These are phyloP conservation scores for Pneumocystis carinii DNA, from an alignment of 1,139 yeast genomes.

Conservation along the genomic window DNA sequence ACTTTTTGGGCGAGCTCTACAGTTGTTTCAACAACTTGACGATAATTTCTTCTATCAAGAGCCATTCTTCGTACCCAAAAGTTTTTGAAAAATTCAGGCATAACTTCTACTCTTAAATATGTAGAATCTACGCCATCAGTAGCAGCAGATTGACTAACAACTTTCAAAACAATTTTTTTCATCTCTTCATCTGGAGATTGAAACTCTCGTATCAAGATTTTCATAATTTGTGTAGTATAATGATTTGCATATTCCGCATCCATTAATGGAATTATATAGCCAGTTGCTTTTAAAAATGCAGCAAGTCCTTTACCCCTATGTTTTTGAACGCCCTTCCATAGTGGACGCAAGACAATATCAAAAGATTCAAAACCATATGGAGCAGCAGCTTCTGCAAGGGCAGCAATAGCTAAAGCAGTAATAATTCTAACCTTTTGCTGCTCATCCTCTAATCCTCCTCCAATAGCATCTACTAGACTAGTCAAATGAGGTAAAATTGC, in stretches of 20 bases:
- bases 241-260: slow-evolving; percentile 65
- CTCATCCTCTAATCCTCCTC: slow-evolving; percentile 54
- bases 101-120: slow-evolving; percentile 35
- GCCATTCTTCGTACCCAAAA: slow-evolving; percentile 53
- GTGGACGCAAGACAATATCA: slow-evolving; percentile 52
- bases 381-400: slow-evolving; percentile 68
- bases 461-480: slow-evolving; percentile 47
- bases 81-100: slow-evolving; percentile 48
- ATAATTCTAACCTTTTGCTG: slow-evolving; percentile 50
- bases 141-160: slow-evolving; percentile 42
- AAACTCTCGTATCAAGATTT: slow-evolving; percentile 56
- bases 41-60: slow-evolving; percentile 38
- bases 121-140: slow-evolving; percentile 38
- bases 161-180: slow-evolving; percentile 55
- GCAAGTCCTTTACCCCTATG: slow-evolving; percentile 72
- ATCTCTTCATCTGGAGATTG: slow-evolving; percentile 78
- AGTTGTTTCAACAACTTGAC: slow-evolving; percentile 61
- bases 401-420: slow-evolving; percentile 57
- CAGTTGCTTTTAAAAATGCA: slow-evolving; percentile 63
- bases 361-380: slow-evolving; percentile 91
- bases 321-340: slow-evolving; percentile 64
- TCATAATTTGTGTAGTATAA: slow-evolving; percentile 61
- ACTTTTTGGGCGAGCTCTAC: slow-evolving; percentile 49
- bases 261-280: slow-evolving; percentile 74
- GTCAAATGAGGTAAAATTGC: slow-evolving; percentile 64